phyloP scores from a whole-genome alignment of 176 grass and related monocot genomes.

The Urochloa ruziziensis region DNA sequence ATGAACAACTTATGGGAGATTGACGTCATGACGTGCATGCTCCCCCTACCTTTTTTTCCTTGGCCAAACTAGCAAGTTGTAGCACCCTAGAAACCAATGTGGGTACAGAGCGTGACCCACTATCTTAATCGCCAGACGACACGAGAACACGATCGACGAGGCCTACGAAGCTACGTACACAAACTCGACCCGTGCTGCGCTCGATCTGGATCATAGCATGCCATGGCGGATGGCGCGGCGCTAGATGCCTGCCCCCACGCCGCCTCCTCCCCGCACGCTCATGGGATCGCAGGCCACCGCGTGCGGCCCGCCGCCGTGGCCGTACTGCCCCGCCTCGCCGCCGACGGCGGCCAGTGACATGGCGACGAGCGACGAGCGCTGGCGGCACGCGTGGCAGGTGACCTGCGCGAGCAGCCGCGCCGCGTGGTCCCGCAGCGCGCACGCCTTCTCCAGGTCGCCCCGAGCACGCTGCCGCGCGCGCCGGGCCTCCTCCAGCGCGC shows the following conservation, averaged over 20 bases:
- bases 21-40: not conserved
- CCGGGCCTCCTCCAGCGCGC: slow-evolving; percentile 64
- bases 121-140: not conserved
- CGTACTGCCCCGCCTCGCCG: not conserved
- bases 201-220: no score
- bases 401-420: slow-evolving; percentile 61
- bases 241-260: slow-evolving; percentile 33
- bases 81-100: not conserved
- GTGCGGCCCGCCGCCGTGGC: slow-evolving; percentile 25
- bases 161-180: not conserved
- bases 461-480: slow-evolving; percentile 69
- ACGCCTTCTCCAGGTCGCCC: slow-evolving; percentile 71
- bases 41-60: not conserved
- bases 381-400: slow-evolving; percentile 81
- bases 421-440: slow-evolving; percentile 58
- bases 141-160: not conserved
- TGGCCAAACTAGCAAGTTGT: not conserved
- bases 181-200: not conserved
- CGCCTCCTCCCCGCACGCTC: slow-evolving; percentile 30
- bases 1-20: not conserved
- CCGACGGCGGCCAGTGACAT: slow-evolving; percentile 6
- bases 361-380: slow-evolving; percentile 40
- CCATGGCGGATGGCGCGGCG: no score
- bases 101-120: not conserved
- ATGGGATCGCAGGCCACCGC: slow-evolving; percentile 36